Percentiles rank a stretch among this genome's conserved stretches.
phyloP scores from a whole-genome alignment of 169 alveolate species.

The Plasmodium chabaudi region DNA sequence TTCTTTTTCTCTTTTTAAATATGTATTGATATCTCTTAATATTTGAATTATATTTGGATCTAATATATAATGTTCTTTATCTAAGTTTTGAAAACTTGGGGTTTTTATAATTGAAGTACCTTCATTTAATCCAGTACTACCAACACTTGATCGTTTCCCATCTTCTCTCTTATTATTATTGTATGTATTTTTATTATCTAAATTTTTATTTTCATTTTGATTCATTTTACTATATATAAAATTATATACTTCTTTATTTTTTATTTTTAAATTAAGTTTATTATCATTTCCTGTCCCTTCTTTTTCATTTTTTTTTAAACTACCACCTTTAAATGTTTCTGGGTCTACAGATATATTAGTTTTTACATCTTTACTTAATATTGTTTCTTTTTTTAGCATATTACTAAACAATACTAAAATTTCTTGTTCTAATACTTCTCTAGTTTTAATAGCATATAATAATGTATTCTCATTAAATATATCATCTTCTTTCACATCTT shows the following conservation, averaged over 20 bases:
- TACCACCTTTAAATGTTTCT: not conserved
- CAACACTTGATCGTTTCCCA: not conserved
- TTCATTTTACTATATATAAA: constrained; percentile 50
- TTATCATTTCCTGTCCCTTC: constrained; percentile 5
- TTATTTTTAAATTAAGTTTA: constrained; percentile 24
- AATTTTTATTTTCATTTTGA: not conserved
- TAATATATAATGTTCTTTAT: constrained; percentile 51
- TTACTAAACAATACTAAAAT: constrained; percentile 43
- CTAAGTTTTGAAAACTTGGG: not conserved
- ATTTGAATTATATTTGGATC: constrained; percentile 43
- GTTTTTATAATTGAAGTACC: not conserved
- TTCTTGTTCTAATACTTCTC: constrained; percentile 53
- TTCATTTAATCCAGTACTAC: not conserved
- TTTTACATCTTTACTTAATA: constrained; percentile 29
- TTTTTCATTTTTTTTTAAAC: not conserved
- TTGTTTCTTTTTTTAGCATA: constrained; percentile 52
- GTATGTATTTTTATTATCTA: not conserved
- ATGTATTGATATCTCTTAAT: constrained; percentile 52
- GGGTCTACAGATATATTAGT: not conserved
- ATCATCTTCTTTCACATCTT: constrained; percentile 37
- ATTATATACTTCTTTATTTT: constrained; percentile 36
- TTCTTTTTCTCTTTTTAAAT: constrained; percentile 54
- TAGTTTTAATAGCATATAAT: constrained; percentile 41
- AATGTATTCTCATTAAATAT: constrained; percentile 50
- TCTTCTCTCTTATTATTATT: not conserved